Conservation (phyloP, 2,329 filamentous ascomycete genomes). For the Fusarium sp. region DNA sequence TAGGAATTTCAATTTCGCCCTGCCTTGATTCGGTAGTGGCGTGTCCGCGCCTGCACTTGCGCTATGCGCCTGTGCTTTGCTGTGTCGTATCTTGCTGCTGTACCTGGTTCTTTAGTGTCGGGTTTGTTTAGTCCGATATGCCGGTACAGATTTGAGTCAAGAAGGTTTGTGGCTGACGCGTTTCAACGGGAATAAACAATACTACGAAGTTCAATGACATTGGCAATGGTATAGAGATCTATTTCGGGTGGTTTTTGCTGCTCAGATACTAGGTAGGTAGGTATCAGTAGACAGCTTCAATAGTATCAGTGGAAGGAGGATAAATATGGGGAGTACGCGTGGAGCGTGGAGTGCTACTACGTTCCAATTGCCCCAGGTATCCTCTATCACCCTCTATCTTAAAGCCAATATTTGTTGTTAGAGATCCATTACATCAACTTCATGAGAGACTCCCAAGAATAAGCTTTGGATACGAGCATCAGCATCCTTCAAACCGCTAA, state of each 20-base stretch:
- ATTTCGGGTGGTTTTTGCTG: neutral
- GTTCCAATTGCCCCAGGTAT: neutral
- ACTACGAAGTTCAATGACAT: too few species aligned
- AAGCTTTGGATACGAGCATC: neutral
- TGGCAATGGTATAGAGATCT: neutral
- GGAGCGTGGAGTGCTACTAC: conserved; percentile 12
- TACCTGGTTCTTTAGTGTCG: conserved; percentile 6
- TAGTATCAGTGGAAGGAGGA: neutral
- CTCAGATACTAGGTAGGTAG: neutral
- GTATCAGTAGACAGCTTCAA: too few species aligned
- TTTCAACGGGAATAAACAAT: conserved; percentile 10
- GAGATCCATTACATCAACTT: neutral
- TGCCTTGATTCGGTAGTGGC: conserved; percentile 35
- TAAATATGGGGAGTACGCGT: conserved; percentile 35
- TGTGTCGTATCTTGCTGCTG: neutral
- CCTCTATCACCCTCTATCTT: conserved; percentile 1
- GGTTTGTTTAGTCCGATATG: conserved; percentile 28
- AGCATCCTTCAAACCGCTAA: neutral
- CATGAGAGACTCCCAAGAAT: neutral
- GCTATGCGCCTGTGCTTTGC: neutral
- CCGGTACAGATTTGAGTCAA: conserved; percentile 1
- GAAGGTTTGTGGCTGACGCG: conserved; percentile 20
- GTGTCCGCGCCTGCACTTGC: conserved; percentile 5
- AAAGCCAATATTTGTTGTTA: neutral
- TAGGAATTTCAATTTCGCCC: conserved; percentile 32